Evolutionary conservation across 1,284 basidiomycete species (phyloP).

Genomic region (Heterobasidion irregulare): DNA sequence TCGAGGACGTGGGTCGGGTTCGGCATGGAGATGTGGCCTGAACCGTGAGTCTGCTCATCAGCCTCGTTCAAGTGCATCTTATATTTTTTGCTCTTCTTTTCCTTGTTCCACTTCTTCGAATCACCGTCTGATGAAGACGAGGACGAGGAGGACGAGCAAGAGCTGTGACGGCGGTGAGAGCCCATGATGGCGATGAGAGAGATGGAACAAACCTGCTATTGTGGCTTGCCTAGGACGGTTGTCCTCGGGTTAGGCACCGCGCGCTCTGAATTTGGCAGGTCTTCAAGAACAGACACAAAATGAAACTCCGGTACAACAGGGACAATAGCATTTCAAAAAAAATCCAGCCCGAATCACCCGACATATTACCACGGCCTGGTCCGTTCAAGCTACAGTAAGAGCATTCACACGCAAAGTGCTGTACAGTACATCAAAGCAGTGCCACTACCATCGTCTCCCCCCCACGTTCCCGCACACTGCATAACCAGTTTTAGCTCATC

Average conservation of each 20-base stretch:
- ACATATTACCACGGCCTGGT: too few relatives aligned
- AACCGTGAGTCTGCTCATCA: not conserved
- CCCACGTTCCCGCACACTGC: too few relatives aligned
- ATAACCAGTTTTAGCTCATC: constrained; percentile 9
- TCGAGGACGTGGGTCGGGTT: not conserved
- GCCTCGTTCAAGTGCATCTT: not conserved
- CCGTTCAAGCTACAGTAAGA: too few relatives aligned
- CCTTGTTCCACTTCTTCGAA: constrained; percentile 8
- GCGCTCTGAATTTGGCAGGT: not conserved
- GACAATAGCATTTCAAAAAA: not conserved
- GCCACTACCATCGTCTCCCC: too few relatives aligned
- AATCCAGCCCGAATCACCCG: too few relatives aligned
- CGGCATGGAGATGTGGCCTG: constrained; percentile 3
- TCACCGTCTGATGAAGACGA: constrained; percentile 10
- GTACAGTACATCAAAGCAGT: too few relatives aligned
- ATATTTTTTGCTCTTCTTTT: constrained; percentile 11
- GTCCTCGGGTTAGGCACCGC: constrained; percentile 4
- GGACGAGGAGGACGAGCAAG: constrained; percentile 15
- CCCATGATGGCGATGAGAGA: constrained; percentile 3
- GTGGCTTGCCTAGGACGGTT: constrained; percentile 3
- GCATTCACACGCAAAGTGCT: too few relatives aligned
- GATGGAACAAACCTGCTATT: not conserved
- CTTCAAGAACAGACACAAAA: not conserved
- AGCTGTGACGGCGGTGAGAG: constrained; percentile 17
- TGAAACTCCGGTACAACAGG: not conserved